phyloP scores from a whole-genome alignment of 2,329 filamentous ascomycete genomes.

The Colletotrichum cuscutae region DNA sequence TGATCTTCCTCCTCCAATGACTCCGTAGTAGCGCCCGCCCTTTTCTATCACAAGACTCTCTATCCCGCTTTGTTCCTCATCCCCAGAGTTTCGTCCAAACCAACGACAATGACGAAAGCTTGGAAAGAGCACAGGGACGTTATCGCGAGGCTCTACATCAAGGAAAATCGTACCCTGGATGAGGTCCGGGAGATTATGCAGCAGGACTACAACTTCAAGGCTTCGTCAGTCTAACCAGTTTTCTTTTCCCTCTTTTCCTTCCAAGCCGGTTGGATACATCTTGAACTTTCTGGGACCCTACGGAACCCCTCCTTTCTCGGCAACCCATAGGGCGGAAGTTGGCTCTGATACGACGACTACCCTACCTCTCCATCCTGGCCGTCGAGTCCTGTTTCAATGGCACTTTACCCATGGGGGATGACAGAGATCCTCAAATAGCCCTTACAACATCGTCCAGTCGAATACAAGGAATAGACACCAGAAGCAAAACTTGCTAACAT shows the following conservation, averaged over 20 bases:
- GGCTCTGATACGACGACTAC: not conserved
- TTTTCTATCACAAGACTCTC: not conserved
- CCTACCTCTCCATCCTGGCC: not conserved
- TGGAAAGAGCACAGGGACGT: constrained; percentile 50
- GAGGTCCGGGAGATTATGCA: constrained; percentile 54
- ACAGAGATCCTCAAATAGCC: not conserved
- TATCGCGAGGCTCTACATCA: constrained; percentile 54
- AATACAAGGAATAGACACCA: not conserved
- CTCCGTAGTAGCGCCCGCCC: not conserved
- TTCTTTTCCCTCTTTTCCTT: not conserved
- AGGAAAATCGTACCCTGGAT: constrained; percentile 50
- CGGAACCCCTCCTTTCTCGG: not conserved
- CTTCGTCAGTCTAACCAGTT: constrained; percentile 47
- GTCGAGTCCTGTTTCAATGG: not conserved
- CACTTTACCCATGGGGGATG: not conserved
- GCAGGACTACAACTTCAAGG: constrained; percentile 50
- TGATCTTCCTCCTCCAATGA: not conserved
- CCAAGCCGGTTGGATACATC: no score
- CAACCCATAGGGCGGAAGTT: not conserved
- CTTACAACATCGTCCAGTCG: constrained; percentile 11
- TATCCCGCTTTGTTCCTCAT: not conserved
- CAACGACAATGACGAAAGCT: constrained; percentile 54
- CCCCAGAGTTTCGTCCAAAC: not conserved
- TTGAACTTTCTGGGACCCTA: not conserved
- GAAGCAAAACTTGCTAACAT: not conserved